These are phyloP conservation scores for Pterocarpus santalinus DNA, from an alignment of 306 rosid species.

Conservation along the genomic window DNA sequence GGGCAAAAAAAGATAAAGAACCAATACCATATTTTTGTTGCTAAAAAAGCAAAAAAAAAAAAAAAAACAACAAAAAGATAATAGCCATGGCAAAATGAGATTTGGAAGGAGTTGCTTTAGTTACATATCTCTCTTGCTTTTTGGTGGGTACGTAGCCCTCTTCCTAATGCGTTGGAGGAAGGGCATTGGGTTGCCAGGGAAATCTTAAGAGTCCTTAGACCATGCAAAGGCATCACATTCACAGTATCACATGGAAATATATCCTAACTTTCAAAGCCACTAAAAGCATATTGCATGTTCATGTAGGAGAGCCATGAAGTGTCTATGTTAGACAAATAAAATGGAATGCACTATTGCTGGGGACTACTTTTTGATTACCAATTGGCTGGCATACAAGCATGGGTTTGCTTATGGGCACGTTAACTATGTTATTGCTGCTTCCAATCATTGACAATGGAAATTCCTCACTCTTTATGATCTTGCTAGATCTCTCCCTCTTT, in stretches of 20 bases:
- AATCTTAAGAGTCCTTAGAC: neutral
- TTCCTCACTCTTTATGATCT: neutral
- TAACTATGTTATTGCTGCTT: neutral
- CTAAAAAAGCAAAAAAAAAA: slow-evolving; percentile 19
- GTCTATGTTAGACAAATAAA: slow-evolving; percentile 47
- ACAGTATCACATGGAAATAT: slow-evolving; percentile 38
- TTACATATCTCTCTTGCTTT: slow-evolving; percentile 21
- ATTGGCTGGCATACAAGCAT: neutral
- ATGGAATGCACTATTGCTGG: slow-evolving; percentile 38
- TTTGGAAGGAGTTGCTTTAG: slow-evolving; percentile 35
- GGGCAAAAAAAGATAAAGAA: neutral
- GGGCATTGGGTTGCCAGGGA: neutral
- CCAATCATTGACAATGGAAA: slow-evolving; percentile 39
- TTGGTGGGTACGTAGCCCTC: neutral
- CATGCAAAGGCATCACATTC: slow-evolving; percentile 22
- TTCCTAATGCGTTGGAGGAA: slow-evolving; percentile 42
- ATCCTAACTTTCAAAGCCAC: slow-evolving; percentile 14
- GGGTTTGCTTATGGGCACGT: slow-evolving; percentile 16
- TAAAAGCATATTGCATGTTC: slow-evolving; percentile 35
- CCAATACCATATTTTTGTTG: neutral
- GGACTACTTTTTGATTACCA: slow-evolving; percentile 19
- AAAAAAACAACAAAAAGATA: slow-evolving; percentile 20
- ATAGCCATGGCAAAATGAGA: neutral
- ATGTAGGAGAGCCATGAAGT: slow-evolving; percentile 26
- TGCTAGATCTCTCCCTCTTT: neutral